These are phyloP conservation scores for Penicillium sp. DNA, from an alignment of 2,329 filamentous ascomycete genomes.

Conservation along the genomic window DNA sequence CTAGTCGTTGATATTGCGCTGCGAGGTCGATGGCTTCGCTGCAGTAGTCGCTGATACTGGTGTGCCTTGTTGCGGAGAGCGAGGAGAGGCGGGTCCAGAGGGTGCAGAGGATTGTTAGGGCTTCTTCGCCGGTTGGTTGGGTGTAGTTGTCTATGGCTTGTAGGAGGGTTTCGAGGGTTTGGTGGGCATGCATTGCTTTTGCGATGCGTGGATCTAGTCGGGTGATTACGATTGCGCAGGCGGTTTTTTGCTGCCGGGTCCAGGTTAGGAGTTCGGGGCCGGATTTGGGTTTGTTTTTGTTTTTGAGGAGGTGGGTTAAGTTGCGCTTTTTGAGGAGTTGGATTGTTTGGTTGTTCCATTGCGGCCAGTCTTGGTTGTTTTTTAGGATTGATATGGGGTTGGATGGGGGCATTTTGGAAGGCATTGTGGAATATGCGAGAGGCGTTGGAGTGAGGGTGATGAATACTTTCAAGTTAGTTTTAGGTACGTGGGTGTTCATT, in stretches of 20 bases:
- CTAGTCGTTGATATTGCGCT: neutral
- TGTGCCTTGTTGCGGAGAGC: neutral
- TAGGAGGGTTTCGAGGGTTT: neutral
- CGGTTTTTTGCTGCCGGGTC: neutral
- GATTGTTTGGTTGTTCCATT: neutral
- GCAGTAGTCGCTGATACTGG: neutral
- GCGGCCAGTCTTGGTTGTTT: neutral
- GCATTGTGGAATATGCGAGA: neutral
- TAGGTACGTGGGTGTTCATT: neutral
- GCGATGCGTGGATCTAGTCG: neutral
- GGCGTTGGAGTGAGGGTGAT: too few species aligned
- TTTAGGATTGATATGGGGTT: neutral
- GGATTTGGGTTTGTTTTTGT: neutral
- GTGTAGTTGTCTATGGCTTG: neutral
- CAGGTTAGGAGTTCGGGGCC: neutral
- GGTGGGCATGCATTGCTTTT: neutral
- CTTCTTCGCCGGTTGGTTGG: neutral
- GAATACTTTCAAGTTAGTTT: too few species aligned
- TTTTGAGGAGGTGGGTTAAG: neutral
- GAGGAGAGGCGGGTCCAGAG: neutral
- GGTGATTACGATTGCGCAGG: neutral
- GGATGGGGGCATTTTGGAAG: neutral
- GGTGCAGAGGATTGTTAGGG: neutral
- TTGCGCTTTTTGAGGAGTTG: neutral
- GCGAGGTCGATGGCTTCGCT: neutral